Percentiles rank a stretch among this genome's conserved stretches.
Evolutionary conservation across 768 basidiomycete genomes (phyloP).

Genomic region (Suillus decipiens): DNA sequence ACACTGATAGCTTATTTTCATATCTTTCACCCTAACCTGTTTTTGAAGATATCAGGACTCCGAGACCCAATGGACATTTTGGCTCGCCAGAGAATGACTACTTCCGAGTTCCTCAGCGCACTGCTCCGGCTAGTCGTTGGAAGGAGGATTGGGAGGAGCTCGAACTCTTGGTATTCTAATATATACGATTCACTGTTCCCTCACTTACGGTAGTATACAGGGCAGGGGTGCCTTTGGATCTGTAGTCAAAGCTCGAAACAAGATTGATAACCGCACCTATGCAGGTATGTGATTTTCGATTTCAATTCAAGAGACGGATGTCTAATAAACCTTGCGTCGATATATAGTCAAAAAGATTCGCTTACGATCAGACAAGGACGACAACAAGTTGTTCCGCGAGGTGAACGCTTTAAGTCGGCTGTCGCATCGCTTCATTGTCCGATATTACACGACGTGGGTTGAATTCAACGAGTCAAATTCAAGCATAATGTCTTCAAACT

Average conservation of each 20-base stretch:
- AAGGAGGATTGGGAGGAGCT: conserved; percentile 94
- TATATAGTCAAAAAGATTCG: conserved; percentile 83
- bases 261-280: conserved; percentile 83
- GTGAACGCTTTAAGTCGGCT: conserved; percentile 87
- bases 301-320: neutral
- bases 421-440: conserved; percentile 87
- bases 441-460: conserved; percentile 93
- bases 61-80: conserved; percentile 41
- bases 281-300: conserved; percentile 50
- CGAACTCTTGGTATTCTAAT: conserved; percentile 65
- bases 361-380: conserved; percentile 73
- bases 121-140: conserved; percentile 74
- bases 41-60: conserved; percentile 33
- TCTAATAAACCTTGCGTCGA: conserved; percentile 5
- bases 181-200: neutral
- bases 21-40: neutral
- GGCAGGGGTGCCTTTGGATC: conserved; percentile 91
- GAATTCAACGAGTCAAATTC: conserved; percentile 62
- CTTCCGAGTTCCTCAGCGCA: conserved; percentile 41
- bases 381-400: conserved; percentile 87
- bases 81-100: conserved; percentile 72
- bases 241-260: conserved; percentile 93
- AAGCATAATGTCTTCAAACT: conserved; percentile 48
- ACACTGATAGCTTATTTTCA: neutral
- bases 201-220: conserved; percentile 35